These are phyloP conservation scores for Chrysoporthe austroafricana DNA, from an alignment of 2,329 filamentous ascomycete genomes.

Conservation along the genomic window DNA sequence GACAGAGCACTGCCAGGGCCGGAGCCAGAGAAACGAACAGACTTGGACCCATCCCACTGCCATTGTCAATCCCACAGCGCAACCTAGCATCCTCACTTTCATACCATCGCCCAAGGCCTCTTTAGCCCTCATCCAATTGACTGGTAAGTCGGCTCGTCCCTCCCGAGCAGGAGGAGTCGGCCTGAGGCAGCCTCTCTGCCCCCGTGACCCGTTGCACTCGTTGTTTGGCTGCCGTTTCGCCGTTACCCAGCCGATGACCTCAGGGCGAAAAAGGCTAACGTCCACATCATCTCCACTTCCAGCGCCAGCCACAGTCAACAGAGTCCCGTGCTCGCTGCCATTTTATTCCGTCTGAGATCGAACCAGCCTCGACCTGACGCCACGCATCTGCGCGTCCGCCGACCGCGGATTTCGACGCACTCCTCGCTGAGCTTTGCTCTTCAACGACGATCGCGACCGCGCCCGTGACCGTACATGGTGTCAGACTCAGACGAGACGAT, in stretches of 20 bases:
- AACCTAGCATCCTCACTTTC: constrained; percentile 24
- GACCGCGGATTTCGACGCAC: constrained; percentile 15
- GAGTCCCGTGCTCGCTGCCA: constrained; percentile 13
- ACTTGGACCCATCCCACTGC: background rate
- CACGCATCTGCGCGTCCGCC: constrained; percentile 23
- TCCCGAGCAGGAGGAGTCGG: background rate
- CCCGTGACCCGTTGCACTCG: constrained; percentile 3
- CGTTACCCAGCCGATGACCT: constrained; percentile 25
- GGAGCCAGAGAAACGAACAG: background rate
- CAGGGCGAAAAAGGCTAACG: constrained; percentile 23
- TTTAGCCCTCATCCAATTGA: constrained; percentile 19
- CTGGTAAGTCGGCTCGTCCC: constrained; percentile 18
- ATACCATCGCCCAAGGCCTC: constrained; percentile 23
- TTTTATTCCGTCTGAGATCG: constrained; percentile 19
- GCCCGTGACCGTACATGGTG: constrained; percentile 33
- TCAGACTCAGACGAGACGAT: constrained; percentile 29
- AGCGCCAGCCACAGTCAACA: constrained; percentile 18
- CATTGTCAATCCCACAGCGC: constrained; percentile 15
- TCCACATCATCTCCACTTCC: constrained; percentile 26
- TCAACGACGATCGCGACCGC: constrained; percentile 15
- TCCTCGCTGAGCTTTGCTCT: constrained; percentile 30
- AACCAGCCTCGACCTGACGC: constrained; percentile 13
- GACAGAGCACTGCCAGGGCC: background rate
- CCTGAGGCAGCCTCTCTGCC: background rate
- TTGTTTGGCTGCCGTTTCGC: constrained; percentile 10